These are phyloP conservation scores for Azolla pinnata DNA, from an alignment of 75 land plant genomes.

Conservation along the genomic window DNA sequence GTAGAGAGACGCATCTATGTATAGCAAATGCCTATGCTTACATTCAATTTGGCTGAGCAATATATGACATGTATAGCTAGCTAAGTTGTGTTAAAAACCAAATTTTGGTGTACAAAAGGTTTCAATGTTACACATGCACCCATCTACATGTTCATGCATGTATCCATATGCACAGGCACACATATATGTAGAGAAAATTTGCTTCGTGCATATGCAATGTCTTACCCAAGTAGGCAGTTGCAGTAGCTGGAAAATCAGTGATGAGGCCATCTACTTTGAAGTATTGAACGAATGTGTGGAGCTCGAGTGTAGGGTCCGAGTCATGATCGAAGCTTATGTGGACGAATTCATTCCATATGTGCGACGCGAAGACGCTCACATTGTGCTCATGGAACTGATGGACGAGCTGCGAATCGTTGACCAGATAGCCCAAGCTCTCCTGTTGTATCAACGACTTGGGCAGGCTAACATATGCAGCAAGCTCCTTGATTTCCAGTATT, in stretches of 20 bases:
- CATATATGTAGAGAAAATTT: neutral
- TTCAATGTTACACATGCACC: neutral
- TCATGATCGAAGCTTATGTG: slow-evolving; percentile 43
- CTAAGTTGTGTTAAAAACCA: no score
- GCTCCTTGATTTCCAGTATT: slow-evolving; percentile 33
- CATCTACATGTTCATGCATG: neutral
- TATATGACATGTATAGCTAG: no score
- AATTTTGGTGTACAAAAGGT: no score
- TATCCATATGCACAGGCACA: neutral
- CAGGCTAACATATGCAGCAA: slow-evolving; percentile 36
- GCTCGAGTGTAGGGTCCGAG: slow-evolving; percentile 55
- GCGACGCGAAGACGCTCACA: slow-evolving; percentile 47
- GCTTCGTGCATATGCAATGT: neutral
- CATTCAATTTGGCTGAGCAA: neutral
- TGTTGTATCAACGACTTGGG: slow-evolving; percentile 27
- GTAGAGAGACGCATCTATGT: neutral
- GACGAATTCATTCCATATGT: slow-evolving; percentile 46
- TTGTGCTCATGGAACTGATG: slow-evolving; percentile 43
- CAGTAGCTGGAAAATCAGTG: slow-evolving; percentile 72
- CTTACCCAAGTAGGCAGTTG: slow-evolving; percentile 53
- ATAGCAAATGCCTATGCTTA: neutral
- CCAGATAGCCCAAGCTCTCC: slow-evolving; percentile 15
- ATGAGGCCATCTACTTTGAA: slow-evolving; percentile 53
- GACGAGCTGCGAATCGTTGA: slow-evolving; percentile 27
- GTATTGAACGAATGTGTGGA: slow-evolving; percentile 30